phyloP scores from a whole-genome alignment of 1,139 yeast genomes.

The Yamadazyma triangularis region DNA sequence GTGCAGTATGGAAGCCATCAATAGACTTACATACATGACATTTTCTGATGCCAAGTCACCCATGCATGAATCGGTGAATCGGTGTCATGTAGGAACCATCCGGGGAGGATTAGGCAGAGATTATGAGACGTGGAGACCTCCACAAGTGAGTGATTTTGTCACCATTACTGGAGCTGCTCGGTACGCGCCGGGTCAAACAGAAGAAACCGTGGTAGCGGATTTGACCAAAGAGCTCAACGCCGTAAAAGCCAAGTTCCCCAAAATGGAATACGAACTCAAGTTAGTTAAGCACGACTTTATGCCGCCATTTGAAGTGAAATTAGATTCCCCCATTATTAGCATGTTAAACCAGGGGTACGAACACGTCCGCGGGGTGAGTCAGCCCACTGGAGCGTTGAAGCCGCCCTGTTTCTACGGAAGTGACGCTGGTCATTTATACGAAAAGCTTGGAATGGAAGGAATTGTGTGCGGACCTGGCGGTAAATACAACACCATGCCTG shows the following conservation, averaged over 20 bases:
- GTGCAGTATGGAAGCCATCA: conserved; percentile 12
- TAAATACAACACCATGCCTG: conserved; percentile 12
- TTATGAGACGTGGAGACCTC: conserved; percentile 17
- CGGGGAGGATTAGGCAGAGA: conserved; percentile 12
- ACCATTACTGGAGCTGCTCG: conserved; percentile 23
- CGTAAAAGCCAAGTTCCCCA: conserved; percentile 17
- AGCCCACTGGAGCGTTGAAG: conserved; percentile 21
- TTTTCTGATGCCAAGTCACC: conserved; percentile 9
- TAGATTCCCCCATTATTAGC: conserved; percentile 16
- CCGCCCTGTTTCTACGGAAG: conserved; percentile 24
- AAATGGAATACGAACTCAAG: conserved; percentile 18
- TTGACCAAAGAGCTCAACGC: conserved; percentile 15
- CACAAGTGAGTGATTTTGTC: conserved; percentile 21
- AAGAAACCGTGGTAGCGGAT: conserved; percentile 15
- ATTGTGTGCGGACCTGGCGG: conserved; percentile 14
- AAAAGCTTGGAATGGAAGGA: conserved; percentile 16
- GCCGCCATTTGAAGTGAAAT: conserved; percentile 22
- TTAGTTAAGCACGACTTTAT: conserved; percentile 18
- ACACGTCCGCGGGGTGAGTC: conserved; percentile 15
- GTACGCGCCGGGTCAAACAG: conserved; percentile 21
- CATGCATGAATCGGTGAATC: conserved; percentile 9
- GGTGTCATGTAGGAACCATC: conserved; percentile 13
- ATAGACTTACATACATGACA: conserved; percentile 11
- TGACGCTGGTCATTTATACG: conserved; percentile 22
- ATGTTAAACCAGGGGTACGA: conserved; percentile 14